phyloP scores from a whole-genome alignment of 2,329 filamentous ascomycete species.

The Sordariomycetes sp. region DNA sequence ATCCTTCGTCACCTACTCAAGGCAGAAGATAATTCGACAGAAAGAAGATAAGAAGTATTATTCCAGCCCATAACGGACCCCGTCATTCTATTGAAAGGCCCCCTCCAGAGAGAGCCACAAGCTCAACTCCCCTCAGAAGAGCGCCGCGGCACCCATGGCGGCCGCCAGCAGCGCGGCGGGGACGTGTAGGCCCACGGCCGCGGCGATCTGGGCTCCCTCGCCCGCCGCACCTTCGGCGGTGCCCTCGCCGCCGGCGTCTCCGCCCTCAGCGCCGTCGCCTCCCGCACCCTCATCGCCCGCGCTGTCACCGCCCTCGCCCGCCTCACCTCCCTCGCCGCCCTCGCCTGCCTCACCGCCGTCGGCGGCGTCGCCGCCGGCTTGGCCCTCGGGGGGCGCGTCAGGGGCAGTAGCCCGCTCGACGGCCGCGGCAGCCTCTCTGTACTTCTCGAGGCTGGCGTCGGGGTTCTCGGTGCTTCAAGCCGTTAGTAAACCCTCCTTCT shows the following conservation, averaged over 20 bases:
- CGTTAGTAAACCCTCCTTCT: constrained; percentile 5
- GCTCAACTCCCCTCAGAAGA: constrained; percentile 15
- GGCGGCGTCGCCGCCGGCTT: constrained; percentile 9
- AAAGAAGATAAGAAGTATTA: neutral
- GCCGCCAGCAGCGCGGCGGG: constrained; percentile 28
- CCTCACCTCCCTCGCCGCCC: constrained; percentile 1
- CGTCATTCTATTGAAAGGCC: neutral
- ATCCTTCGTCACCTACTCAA: neutral
- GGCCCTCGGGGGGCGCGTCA: constrained; percentile 8
- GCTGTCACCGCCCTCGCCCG: neutral
- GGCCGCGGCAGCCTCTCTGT: constrained; percentile 25
- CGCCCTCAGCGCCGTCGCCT: constrained; percentile 8
- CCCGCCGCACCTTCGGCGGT: neutral
- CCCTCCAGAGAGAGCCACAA: neutral
- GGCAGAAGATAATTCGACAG: neutral
- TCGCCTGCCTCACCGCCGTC: constrained; percentile 5
- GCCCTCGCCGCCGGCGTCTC: neutral
- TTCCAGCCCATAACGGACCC: neutral
- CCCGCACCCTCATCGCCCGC: neutral
- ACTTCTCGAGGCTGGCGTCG: constrained; percentile 26
- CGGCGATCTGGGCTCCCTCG: constrained; percentile 1
- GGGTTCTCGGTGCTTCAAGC: constrained; percentile 18
- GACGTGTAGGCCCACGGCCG: constrained; percentile 19
- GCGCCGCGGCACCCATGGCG: constrained; percentile 27
- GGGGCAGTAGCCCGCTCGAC: constrained; percentile 14